Percentiles rank a stretch among this genome's conserved stretches.
These are phyloP conservation scores for Aspergillus tamarii DNA, from an alignment of 2,329 filamentous ascomycete genomes.

Conservation along the genomic window DNA sequence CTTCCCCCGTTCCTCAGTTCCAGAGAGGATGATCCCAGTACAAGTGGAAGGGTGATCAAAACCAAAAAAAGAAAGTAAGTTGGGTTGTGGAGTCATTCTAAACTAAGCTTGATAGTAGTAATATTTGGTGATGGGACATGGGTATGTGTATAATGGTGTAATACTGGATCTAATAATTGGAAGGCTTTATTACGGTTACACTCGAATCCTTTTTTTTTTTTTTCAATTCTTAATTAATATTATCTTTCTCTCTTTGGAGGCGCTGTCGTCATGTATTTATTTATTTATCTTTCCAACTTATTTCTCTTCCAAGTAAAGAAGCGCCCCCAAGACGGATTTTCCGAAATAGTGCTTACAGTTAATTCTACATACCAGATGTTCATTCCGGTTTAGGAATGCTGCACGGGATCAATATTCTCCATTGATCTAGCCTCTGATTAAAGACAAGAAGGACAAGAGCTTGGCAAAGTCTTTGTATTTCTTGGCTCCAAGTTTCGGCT, in stretches of 20 bases:
- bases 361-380: constrained; percentile 15
- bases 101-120: constrained; percentile 11
- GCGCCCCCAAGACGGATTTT: not conserved
- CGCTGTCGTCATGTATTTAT: not conserved
- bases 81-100: constrained; percentile 10
- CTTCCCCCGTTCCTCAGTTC: not conserved
- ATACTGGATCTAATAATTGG: constrained; percentile 8
- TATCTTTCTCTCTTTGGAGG: not conserved
- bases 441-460: constrained; percentile 27
- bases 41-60: constrained; percentile 7
- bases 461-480: constrained; percentile 21
- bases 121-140: constrained; percentile 8
- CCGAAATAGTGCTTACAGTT: constrained; percentile 1
- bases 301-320: not conserved
- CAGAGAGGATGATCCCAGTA: constrained; percentile 7
- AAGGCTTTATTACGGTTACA: constrained; percentile 6
- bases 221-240: not conserved
- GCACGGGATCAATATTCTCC: constrained; percentile 19
- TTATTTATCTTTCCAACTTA: constrained; percentile 4
- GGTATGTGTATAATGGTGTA: constrained; percentile 7
- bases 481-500: constrained; percentile 9
- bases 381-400: constrained; percentile 27
- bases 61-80: constrained; percentile 13
- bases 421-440: constrained; percentile 16
- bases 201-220: not conserved